Base-by-base conservation (phyloP, 148 eudicot genomes). In the Gaultheria prostrata region DNA sequence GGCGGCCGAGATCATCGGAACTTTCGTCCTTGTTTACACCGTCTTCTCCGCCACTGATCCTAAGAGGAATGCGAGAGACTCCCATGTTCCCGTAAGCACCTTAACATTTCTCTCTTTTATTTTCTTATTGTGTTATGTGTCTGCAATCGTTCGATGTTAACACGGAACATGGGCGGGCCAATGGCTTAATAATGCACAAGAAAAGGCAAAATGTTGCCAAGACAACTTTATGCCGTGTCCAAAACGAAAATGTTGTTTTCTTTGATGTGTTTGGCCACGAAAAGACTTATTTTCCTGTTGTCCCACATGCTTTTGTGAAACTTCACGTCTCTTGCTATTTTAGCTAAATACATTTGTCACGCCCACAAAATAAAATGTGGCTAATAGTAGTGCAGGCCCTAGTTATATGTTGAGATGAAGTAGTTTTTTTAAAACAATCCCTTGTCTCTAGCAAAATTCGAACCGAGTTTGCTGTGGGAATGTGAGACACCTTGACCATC, bases 1-100 rank as follows among this genome's bases (percentile, higher is more conserved):
- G 78, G 79, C 24, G 12, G 86, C 86, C 0, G 86, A 84, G 54
- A 84, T 84, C 83, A 84, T 84, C 79, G 86, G 86, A 10, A 84
- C 86, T 2, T 84, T 84, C 20, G 86, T 84, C 4, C 86, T 84
- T 11, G 86, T 84, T 20, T 84, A 84, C 86, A 84, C 86, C 33
- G 86, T 84, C 51, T 84, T 84, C 79, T 84, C 86, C 13, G 86
- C 86, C 79, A 82, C 84, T 4, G 84, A 82, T 82, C 79, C 84
- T 67, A 82, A 82, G 84, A 53, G 84, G 69, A 82, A 32, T 35
- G 84, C 84, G 33, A 35, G 84, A 74, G 84, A 82, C 45, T 82
- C 84, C 70, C 84, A 82, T 56, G 79, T 82, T 20, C 84, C 84
- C 3, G 84, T 82, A 82, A 73, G 84, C 39, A 48, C 35, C 17